Evolutionary conservation across 2,329 filamentous ascomycete genomes (phyloP).

Genomic region (Cladophialophora chaetospira): DNA sequence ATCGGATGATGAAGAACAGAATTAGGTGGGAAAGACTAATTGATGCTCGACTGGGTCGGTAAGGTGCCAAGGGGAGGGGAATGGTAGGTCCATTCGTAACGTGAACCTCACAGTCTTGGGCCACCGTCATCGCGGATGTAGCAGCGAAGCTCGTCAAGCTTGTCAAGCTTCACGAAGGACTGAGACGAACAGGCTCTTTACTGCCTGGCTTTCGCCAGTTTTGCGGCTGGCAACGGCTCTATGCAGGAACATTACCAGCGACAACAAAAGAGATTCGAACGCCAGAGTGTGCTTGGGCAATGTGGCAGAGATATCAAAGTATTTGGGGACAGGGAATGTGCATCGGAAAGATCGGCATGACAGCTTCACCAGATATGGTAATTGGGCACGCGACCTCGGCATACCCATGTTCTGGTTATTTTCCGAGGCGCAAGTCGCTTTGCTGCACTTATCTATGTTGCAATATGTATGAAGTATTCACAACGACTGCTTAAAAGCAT

Average conservation of each 20-base stretch:
- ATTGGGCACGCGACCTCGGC: too few relatives aligned
- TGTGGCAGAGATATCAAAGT: neutral
- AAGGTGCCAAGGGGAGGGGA: too few relatives aligned
- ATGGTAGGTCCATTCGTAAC: neutral
- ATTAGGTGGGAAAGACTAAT: neutral
- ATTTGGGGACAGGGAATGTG: neutral
- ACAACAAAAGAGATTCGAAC: too few relatives aligned
- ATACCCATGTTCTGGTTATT: too few relatives aligned
- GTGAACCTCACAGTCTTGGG: neutral
- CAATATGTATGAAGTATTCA: too few relatives aligned
- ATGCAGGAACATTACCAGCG: neutral
- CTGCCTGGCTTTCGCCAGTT: neutral
- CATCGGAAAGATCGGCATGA: neutral
- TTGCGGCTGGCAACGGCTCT: too few relatives aligned
- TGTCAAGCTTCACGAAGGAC: neutral
- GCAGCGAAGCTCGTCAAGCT: neutral
- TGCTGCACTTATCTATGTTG: too few relatives aligned
- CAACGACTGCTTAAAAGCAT: too few relatives aligned
- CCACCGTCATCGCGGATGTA: neutral
- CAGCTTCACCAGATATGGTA: too few relatives aligned
- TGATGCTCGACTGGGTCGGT: neutral
- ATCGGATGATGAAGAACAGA: neutral
- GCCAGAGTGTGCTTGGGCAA: too few relatives aligned
- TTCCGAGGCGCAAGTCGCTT: too few relatives aligned
- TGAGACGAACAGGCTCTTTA: neutral